These are phyloP conservation scores for Pseudogymnoascus sp. DNA, from an alignment of 2,329 filamentous ascomycete genomes.

Conservation along the genomic window DNA sequence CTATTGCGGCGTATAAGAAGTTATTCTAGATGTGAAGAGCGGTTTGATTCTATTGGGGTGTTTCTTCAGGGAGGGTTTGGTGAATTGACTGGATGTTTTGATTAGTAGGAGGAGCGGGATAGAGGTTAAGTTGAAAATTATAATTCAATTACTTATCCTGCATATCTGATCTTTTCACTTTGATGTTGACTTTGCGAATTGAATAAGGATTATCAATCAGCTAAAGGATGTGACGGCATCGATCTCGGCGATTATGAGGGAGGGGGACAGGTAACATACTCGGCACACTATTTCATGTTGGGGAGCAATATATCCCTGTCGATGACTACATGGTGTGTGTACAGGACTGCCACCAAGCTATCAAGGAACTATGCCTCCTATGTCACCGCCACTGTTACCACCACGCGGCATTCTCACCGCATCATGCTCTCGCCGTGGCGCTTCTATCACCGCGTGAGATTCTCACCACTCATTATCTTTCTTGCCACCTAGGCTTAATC, in stretches of 20 bases:
- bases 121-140: not conserved
- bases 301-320: too few species aligned
- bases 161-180: not conserved
- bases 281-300: too few species aligned
- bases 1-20: constrained; percentile 15
- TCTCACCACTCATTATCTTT: too few species aligned
- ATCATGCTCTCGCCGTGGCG: not conserved
- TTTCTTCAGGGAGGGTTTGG: not conserved
- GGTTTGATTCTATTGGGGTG: not conserved
- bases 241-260: too few species aligned
- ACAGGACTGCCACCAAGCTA: too few species aligned
- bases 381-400: too few species aligned
- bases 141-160: not conserved
- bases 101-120: not conserved
- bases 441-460: not conserved
- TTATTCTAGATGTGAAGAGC: not conserved
- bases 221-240: too few species aligned
- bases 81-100: not conserved
- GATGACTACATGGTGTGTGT: too few species aligned
- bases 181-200: not conserved
- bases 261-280: too few species aligned
- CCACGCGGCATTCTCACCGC: not conserved
- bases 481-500: too few species aligned
- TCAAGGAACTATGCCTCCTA: too few species aligned
- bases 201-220: too few species aligned